Evolutionary conservation across 2,329 filamentous ascomycete genomes (phyloP).

Genomic region (Cyanodermella asteris): DNA sequence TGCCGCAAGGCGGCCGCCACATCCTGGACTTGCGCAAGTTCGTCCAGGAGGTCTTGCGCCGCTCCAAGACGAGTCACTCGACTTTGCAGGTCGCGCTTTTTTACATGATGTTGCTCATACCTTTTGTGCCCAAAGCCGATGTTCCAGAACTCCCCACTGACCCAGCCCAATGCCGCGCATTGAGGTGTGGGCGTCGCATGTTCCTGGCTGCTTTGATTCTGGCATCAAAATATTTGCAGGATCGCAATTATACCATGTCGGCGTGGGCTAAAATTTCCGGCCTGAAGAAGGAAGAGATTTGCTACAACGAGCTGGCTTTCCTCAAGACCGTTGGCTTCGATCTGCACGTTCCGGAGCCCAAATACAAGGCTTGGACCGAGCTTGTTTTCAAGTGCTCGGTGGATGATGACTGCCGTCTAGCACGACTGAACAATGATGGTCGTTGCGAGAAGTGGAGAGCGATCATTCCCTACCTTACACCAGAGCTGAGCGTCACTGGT

Average conservation of each 20-base stretch:
- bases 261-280: constrained; percentile 99
- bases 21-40: constrained; percentile 79
- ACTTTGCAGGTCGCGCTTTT: constrained; percentile 92
- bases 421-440: no score
- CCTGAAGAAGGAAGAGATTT: constrained; percentile 81
- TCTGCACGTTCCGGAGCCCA: constrained; percentile 71
- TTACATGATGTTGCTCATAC: constrained; percentile 84
- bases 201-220: constrained; percentile 87
- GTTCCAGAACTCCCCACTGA: constrained; percentile 68
- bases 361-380: constrained; percentile 85
- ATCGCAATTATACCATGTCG: constrained; percentile 89
- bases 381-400: constrained; percentile 68
- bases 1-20: constrained; percentile 47
- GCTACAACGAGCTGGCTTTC: constrained; percentile 88
- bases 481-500: constrained; percentile 28
- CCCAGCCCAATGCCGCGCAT: constrained; percentile 47
- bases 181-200: constrained; percentile 94
- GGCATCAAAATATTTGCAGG: constrained; percentile 93
- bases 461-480: constrained; percentile 33
- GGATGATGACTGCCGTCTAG: no score
- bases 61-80: constrained; percentile 91
- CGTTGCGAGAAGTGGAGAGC: constrained; percentile 20
- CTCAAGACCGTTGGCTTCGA: constrained; percentile 81
- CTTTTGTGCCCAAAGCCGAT: constrained; percentile 61
- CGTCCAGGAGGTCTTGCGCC: constrained; percentile 87